Evolutionary conservation across 2,329 filamentous ascomycete genomes (phyloP).

Genomic region (Neofusicoccum cordaticola): DNA sequence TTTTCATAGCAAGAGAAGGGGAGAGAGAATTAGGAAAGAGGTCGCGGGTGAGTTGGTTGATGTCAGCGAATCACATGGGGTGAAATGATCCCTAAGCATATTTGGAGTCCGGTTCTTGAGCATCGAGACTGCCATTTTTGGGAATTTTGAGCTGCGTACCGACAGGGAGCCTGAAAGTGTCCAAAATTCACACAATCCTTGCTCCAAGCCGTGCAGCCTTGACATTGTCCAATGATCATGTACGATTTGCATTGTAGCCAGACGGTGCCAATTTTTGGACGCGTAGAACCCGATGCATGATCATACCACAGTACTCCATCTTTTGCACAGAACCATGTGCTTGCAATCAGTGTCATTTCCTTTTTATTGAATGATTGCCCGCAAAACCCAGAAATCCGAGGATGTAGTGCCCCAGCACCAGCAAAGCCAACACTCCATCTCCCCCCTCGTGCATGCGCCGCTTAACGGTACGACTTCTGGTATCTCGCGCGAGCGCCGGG

Average conservation of each 20-base stretch:
- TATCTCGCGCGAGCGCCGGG: slow-evolving; percentile 91
- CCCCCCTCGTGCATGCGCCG: slow-evolving; percentile 16
- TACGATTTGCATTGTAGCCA: not conserved
- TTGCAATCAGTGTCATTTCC: slow-evolving; percentile 38
- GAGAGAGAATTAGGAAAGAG: no score
- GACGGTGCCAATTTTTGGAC: not conserved
- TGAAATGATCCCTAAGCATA: no score
- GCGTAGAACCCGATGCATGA: not conserved
- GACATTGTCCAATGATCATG: not conserved
- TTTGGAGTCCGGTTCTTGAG: not conserved
- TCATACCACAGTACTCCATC: slow-evolving; percentile 14
- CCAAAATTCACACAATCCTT: not conserved
- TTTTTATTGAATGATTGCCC: slow-evolving; percentile 36
- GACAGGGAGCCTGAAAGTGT: not conserved
- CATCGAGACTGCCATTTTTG: not conserved
- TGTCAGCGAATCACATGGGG: no score
- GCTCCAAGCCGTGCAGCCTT: not conserved
- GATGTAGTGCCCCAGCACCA: slow-evolving; percentile 17
- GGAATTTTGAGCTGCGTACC: not conserved
- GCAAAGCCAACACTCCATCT: slow-evolving; percentile 18
- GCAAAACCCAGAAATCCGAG: slow-evolving; percentile 19
- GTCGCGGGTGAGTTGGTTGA: no score
- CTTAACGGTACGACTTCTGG: slow-evolving; percentile 99
- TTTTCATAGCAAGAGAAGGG: no score
- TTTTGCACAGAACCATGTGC: slow-evolving; percentile 18